Conservation (phyloP, 352 stramenopile genomes). For the Phytophthora fragariaefolia region DNA sequence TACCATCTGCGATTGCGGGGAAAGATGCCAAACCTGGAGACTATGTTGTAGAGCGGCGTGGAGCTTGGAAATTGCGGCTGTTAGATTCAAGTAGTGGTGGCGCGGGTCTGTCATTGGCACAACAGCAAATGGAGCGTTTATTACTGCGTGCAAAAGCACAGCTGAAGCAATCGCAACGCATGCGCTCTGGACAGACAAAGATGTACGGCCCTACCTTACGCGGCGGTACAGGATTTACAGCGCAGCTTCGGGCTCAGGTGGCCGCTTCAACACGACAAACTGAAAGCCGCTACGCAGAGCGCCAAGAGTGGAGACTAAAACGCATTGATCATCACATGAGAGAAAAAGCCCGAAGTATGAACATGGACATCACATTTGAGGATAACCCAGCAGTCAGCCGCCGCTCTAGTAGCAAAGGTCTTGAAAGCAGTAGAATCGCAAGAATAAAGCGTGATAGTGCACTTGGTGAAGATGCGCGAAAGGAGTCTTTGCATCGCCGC, state of each 20-base stretch:
- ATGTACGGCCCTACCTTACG: slow-evolving; percentile 51
- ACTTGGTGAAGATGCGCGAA: not conserved
- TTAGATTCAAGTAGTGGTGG: slow-evolving; percentile 76
- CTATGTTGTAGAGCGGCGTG: slow-evolving; percentile 75
- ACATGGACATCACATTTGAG: slow-evolving; percentile 21
- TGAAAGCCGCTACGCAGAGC: slow-evolving; percentile 43
- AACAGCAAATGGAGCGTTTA: slow-evolving; percentile 84
- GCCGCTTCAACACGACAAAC: slow-evolving; percentile 54
- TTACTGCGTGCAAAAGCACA: slow-evolving; percentile 76
- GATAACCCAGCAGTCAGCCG: slow-evolving; percentile 5
- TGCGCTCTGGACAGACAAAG: slow-evolving; percentile 62
- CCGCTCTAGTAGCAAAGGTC: slow-evolving; percentile 13
- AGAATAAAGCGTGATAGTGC: not conserved
- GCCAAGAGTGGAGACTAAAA: slow-evolving; percentile 50
- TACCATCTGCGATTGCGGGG: slow-evolving; percentile 39
- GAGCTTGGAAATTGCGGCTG: slow-evolving; percentile 69
- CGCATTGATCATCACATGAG: slow-evolving; percentile 52
- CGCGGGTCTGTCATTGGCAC: slow-evolving; percentile 66
- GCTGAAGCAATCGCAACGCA: slow-evolving; percentile 79
- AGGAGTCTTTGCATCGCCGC: slow-evolving; percentile 8
- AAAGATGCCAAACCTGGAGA: slow-evolving; percentile 60
- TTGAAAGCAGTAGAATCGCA: slow-evolving; percentile 1
- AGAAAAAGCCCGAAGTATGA: slow-evolving; percentile 53
- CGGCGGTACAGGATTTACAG: slow-evolving; percentile 58
- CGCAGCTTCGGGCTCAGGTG: slow-evolving; percentile 60